phyloP scores from a whole-genome alignment of 1,284 basidiomycete genomes.

The Ganoderma multipileum region DNA sequence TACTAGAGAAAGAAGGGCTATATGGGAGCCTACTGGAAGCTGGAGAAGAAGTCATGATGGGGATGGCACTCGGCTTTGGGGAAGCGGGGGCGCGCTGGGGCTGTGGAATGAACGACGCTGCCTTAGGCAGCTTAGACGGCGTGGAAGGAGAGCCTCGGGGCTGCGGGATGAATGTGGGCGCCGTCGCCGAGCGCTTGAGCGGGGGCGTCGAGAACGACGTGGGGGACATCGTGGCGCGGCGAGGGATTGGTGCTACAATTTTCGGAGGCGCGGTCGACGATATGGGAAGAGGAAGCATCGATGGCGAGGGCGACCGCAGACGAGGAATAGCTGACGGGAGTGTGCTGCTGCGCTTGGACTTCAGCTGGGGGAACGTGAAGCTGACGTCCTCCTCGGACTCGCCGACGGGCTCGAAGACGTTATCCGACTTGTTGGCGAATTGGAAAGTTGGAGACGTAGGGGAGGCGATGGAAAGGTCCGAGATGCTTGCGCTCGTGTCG shows the following conservation, averaged over 20 bases:
- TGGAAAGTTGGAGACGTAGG: slow-evolving; percentile 22
- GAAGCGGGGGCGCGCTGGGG: slow-evolving; percentile 43
- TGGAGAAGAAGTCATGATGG: slow-evolving; percentile 35
- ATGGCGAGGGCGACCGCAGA: slow-evolving; percentile 43
- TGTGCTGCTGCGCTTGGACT: slow-evolving; percentile 30
- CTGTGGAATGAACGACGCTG: slow-evolving; percentile 60
- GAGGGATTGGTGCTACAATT: slow-evolving; percentile 32
- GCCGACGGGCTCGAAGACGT: slow-evolving; percentile 35
- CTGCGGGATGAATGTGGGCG: slow-evolving; percentile 58
- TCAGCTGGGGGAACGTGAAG: slow-evolving; percentile 34
- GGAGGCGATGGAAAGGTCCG: slow-evolving; percentile 32
- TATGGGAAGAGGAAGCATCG: slow-evolving; percentile 32
- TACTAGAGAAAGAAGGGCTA: slow-evolving; percentile 36
- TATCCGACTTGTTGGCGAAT: slow-evolving; percentile 14
- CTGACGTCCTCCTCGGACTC: slow-evolving; percentile 42
- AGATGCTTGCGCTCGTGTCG: slow-evolving; percentile 22
- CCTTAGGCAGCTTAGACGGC: slow-evolving; percentile 39
- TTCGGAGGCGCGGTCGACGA: slow-evolving; percentile 33
- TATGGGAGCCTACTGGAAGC: slow-evolving; percentile 36
- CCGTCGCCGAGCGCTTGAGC: slow-evolving; percentile 51
- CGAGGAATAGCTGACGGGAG: slow-evolving; percentile 64
- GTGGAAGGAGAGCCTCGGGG: slow-evolving; percentile 42
- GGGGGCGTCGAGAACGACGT: slow-evolving; percentile 50
- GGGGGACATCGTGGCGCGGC: slow-evolving; percentile 32
- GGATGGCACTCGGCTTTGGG: slow-evolving; percentile 38